Conservation (phyloP, 163 green algal species). For the Chlorella variabilis region DNA sequence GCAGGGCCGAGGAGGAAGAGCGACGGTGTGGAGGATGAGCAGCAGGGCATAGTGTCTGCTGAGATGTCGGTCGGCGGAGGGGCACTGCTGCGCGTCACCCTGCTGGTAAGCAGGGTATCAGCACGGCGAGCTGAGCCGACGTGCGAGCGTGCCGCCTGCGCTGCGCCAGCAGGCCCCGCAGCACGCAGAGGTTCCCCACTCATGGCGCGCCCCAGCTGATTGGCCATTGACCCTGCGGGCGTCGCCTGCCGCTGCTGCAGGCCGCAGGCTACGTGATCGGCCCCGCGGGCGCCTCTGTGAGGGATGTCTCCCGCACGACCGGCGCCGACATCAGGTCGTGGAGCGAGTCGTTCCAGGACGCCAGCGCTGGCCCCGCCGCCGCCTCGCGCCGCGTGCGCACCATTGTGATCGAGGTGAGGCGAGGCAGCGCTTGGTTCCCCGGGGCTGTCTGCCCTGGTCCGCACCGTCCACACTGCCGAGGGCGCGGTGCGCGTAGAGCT, state of each 20-base stretch:
- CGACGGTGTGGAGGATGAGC: conserved; percentile 85
- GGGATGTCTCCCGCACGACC: conserved; percentile 78
- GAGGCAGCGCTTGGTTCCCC: background rate
- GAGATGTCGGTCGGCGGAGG: conserved; percentile 57
- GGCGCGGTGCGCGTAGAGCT: background rate
- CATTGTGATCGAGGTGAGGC: conserved; percentile 34
- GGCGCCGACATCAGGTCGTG: conserved; percentile 69
- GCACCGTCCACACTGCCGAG: too few relatives aligned
- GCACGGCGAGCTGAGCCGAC: too few relatives aligned
- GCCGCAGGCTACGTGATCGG: conserved; percentile 68
- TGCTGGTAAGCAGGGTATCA: too few relatives aligned
- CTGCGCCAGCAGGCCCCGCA: too few relatives aligned
- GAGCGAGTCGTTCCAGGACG: conserved; percentile 12
- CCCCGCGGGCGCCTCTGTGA: conserved; percentile 72
- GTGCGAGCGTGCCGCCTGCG: too few relatives aligned
- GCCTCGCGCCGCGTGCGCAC: conserved; percentile 2
- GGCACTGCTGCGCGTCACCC: conserved; percentile 78
- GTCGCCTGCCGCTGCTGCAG: too few relatives aligned
- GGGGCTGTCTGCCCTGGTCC: background rate
- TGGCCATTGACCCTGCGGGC: too few relatives aligned
- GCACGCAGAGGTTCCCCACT: too few relatives aligned
- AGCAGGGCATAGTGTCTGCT: conserved; percentile 82
- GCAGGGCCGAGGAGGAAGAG: conserved; percentile 46
- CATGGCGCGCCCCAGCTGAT: too few relatives aligned
- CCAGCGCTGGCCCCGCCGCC: background rate